A percentile compares a stretch with the other conserved stretches of the same genome.
Conservation (phyloP, 2,329 filamentous ascomycete species). For the Orbilia ellipsospora region DNA sequence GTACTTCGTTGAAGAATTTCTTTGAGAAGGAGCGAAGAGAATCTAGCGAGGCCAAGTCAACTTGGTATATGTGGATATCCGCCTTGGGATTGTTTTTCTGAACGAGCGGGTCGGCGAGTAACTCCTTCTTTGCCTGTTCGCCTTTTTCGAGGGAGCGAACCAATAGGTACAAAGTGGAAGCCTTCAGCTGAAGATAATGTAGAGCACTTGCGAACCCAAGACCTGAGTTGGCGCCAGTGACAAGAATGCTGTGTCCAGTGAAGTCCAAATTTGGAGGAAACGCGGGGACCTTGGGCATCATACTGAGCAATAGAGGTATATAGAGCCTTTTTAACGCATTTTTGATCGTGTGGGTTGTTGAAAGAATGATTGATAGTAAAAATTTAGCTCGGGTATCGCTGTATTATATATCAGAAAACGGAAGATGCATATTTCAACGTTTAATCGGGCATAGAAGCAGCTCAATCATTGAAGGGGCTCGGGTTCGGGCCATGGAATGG, state of each 20-base stretch:
- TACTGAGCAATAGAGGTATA: neutral
- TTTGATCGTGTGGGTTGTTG: no score
- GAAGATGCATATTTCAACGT: no score
- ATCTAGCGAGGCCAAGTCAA: constrained; percentile 56
- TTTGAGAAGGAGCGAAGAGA: constrained; percentile 57
- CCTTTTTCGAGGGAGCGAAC: constrained; percentile 58
- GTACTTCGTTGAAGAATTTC: constrained; percentile 52
- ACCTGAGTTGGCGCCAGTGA: constrained; percentile 60
- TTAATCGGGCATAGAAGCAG: no score
- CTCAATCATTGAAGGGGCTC: no score
- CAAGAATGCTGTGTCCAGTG: constrained; percentile 57
- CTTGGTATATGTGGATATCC: constrained; percentile 54
- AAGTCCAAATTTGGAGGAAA: constrained; percentile 32
- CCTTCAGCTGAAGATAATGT: constrained; percentile 57
- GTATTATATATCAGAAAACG: no score
- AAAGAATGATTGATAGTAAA: no score
- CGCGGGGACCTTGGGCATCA: neutral
- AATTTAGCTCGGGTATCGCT: no score
- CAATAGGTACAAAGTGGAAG: constrained; percentile 58
- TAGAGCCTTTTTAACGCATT: no score
- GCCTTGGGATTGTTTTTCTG: constrained; percentile 33
- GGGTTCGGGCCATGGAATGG: no score
- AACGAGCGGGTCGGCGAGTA: constrained; percentile 7
- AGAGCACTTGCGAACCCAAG: constrained; percentile 58
- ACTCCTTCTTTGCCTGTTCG: constrained; percentile 27